Conservation (phyloP, 1,284 basidiomycete species). For the Rhodotorula sp. region DNA sequence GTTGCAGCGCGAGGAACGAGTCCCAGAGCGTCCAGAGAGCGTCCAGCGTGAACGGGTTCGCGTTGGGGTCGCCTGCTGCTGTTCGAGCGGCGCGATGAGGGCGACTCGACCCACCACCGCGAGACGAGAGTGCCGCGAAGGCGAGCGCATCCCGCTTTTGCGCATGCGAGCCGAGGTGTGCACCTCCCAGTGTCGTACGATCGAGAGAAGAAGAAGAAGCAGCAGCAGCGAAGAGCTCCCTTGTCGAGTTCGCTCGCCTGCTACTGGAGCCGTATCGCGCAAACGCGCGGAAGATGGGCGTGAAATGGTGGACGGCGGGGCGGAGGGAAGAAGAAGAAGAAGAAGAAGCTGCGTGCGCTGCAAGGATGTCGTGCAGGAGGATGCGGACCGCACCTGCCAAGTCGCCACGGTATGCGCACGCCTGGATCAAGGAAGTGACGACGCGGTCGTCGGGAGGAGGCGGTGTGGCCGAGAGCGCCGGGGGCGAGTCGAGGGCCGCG, state of each 20-base stretch:
- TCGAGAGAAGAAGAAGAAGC: not conserved
- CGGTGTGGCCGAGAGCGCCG: not conserved
- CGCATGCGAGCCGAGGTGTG: conserved; percentile 7
- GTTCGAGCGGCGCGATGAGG: not conserved
- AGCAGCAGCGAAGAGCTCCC: no score
- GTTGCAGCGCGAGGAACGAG: conserved; percentile 28
- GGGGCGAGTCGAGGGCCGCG: not conserved
- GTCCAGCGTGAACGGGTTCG: conserved; percentile 22
- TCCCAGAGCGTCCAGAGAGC: conserved; percentile 23
- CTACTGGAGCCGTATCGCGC: conserved; percentile 13
- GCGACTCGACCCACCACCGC: not conserved
- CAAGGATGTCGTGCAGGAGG: conserved; percentile 12
- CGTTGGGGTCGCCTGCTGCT: not conserved
- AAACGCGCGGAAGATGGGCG: conserved; percentile 30
- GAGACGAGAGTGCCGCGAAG: not conserved
- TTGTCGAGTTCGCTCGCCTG: not conserved
- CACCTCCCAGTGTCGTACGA: not conserved
- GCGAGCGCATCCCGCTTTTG: not conserved
- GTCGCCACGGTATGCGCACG: conserved; percentile 27
- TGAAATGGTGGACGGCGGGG: conserved; percentile 22
- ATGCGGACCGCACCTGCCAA: conserved; percentile 21
- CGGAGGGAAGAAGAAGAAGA: not conserved
- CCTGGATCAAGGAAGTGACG: conserved; percentile 28
- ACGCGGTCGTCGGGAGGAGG: conserved; percentile 15
- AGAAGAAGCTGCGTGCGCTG: not conserved